Conservation (phyloP, 1,139 yeast species). For the Scheffersomyces stambukii region DNA sequence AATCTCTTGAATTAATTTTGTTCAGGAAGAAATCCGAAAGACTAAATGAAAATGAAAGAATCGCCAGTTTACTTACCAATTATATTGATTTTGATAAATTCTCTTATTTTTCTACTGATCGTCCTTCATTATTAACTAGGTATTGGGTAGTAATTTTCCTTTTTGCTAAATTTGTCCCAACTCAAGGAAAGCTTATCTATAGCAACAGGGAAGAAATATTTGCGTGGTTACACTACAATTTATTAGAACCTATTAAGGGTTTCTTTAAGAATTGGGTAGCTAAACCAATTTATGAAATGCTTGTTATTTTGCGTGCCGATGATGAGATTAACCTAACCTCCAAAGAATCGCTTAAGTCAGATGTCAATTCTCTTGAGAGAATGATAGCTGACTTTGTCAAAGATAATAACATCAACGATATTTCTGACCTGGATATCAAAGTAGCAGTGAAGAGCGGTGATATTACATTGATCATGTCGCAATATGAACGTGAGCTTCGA, state of each 20-base stretch:
- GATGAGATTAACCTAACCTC: slow-evolving; percentile 74
- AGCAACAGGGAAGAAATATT: slow-evolving; percentile 49
- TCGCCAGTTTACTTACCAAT: no score
- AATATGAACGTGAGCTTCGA: slow-evolving; percentile 73
- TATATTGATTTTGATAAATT: slow-evolving; percentile 9
- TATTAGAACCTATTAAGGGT: slow-evolving; percentile 61
- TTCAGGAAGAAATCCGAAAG: slow-evolving; percentile 1
- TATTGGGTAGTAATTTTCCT: slow-evolving; percentile 63
- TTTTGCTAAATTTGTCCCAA: slow-evolving; percentile 47
- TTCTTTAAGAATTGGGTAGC: slow-evolving; percentile 81
- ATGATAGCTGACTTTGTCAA: slow-evolving; percentile 78
- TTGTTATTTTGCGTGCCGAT: slow-evolving; percentile 80
- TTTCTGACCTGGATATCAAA: slow-evolving; percentile 21
- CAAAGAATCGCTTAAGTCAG: slow-evolving; percentile 73
- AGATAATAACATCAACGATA: slow-evolving; percentile 33
- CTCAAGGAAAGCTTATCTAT: slow-evolving; percentile 37
- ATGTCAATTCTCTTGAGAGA: slow-evolving; percentile 73
- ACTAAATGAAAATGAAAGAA: slow-evolving; percentile 9
- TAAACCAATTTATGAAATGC: slow-evolving; percentile 69
- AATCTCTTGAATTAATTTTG: slow-evolving; percentile 11
- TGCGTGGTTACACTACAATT: slow-evolving; percentile 53
- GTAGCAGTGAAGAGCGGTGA: slow-evolving; percentile 61
- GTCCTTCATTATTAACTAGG: slow-evolving; percentile 49
- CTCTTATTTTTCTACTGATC: slow-evolving; percentile 17
- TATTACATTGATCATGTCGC: slow-evolving; percentile 70